These are phyloP conservation scores for Stentor roeselii DNA, from an alignment of 73 alveolate species.

Conservation along the genomic window DNA sequence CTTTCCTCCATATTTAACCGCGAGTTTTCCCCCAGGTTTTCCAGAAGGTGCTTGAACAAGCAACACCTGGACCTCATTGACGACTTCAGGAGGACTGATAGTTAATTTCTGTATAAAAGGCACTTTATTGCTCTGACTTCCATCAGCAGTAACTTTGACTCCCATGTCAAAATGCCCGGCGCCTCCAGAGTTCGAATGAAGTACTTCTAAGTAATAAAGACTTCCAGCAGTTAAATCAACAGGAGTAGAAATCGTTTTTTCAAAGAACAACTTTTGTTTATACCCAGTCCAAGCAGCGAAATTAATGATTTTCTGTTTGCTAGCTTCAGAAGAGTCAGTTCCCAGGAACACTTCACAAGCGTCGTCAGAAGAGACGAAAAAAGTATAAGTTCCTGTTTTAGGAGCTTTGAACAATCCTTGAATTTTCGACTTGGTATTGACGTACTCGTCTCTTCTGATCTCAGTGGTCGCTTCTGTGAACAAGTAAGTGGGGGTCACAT, in stretches of 20 bases:
- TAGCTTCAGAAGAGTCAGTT: constrained; percentile 18
- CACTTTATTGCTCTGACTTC: neutral
- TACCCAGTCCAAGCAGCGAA: neutral
- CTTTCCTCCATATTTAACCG: neutral
- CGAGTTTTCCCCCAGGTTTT: neutral
- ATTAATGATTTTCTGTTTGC: neutral
- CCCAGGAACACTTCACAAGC: constrained; percentile 25
- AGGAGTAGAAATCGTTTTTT: neutral
- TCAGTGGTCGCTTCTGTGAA: neutral
- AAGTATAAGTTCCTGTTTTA: constrained; percentile 31
- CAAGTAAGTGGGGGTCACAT: neutral
- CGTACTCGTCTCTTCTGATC: neutral
- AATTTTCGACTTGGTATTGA: neutral
- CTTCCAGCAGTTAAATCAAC: neutral
- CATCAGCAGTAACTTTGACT: neutral
- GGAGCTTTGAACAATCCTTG: constrained; percentile 40
- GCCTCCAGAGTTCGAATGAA: neutral
- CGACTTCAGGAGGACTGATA: constrained; percentile 6
- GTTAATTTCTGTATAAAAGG: neutral
- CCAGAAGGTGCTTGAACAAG: neutral
- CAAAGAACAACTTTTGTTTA: constrained; percentile 5
- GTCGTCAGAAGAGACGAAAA: constrained; percentile 42
- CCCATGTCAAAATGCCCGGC: constrained; percentile 4
- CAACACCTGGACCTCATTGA: neutral
- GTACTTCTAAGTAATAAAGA: constrained; percentile 13